Base-by-base conservation (phyloP, 2,329 filamentous ascomycete species). In the Fusarium nelsonii region DNA sequence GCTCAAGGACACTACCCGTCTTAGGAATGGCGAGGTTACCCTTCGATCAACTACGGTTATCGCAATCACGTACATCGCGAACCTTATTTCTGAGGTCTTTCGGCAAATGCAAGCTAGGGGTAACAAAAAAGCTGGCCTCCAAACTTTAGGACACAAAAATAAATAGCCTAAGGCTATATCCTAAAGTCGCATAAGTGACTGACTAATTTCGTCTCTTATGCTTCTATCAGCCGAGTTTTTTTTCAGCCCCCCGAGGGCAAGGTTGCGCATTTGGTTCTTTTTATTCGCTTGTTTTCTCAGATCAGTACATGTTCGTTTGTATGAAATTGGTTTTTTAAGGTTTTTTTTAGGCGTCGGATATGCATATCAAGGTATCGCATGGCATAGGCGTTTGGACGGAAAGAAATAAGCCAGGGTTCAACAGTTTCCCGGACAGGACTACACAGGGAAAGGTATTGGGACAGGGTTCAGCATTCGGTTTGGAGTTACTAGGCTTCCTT, bases 1-100 rank as follows among this genome's bases (percentile, higher is more conserved):
- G 23, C 23, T 32, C 78, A 79, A 44, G 78, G 78, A 48, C 75
- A 75, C 23, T 80, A 77, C 70, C 76, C 75, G 61, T 78, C 76
- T 63, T 81, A 81, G 79, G 65, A 68, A 69, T 68, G 71, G 71
- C 70, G 68, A 70, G 61, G 65, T 55, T 68, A 54, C 50, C 54
- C 48, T 43, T 58, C 45, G 30, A 43, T 43, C 48, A 43, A 43
- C 41, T 41, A 40, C 33, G 51, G 40, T 40, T 59, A 30, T 43
- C 32, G 40, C 20, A 34, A 15, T 32, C 45, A 20, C 44, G 37
- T 33, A 30, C 36, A 43, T 4, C 37, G 14, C 32, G 30, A 45
- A 33, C 20, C 51, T 64, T 58, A 39, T 41, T 55, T 48, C 30
- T 55, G 50, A 61, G 45, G 54, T 44, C 37, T 61, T 37, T 20